phyloP scores from a whole-genome alignment of 441 rosid species.

The Croton setiger region DNA sequence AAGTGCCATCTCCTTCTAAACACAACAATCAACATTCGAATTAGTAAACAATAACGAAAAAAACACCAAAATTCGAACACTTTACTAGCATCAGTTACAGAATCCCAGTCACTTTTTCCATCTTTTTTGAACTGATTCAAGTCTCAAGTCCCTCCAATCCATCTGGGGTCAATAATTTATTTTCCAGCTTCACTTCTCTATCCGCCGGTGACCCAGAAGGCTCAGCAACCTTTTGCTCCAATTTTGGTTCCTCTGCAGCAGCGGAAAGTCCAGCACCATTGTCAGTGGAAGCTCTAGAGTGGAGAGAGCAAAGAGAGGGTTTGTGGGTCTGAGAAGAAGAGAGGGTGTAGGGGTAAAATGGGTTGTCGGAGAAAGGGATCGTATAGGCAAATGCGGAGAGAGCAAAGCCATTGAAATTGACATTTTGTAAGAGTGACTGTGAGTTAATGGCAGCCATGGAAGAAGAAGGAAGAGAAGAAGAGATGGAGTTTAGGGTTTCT shows the following conservation, averaged over 20 bases:
- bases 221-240: conserved; percentile 18
- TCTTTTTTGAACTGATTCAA: conserved; percentile 64
- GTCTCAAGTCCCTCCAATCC: conserved; percentile 92
- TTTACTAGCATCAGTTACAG: conserved; percentile 88
- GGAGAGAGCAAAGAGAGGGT: conserved; percentile 14
- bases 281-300: conserved; percentile 33
- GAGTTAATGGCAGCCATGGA: background rate
- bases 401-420: conserved; percentile 46
- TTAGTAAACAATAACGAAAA: background rate
- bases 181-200: conserved; percentile 20
- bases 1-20: background rate
- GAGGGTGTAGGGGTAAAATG: conserved; percentile 26
- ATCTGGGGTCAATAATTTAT: conserved; percentile 52
- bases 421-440: conserved; percentile 18
- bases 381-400: conserved; percentile 31
- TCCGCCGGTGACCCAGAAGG: conserved; percentile 16
- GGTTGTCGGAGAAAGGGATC: conserved; percentile 23
- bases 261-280: conserved; percentile 43
- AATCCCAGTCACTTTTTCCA: conserved; percentile 79
- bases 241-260: conserved; percentile 28
- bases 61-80: background rate
- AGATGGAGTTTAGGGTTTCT: no score
- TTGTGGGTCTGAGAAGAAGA: conserved; percentile 25
- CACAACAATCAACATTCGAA: background rate
- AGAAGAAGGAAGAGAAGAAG: no score